A percentile compares a stretch with the other conserved stretches of the same genome.
Conservation (phyloP, 352 stramenopile genomes). For the Saprolegnia diclina region DNA sequence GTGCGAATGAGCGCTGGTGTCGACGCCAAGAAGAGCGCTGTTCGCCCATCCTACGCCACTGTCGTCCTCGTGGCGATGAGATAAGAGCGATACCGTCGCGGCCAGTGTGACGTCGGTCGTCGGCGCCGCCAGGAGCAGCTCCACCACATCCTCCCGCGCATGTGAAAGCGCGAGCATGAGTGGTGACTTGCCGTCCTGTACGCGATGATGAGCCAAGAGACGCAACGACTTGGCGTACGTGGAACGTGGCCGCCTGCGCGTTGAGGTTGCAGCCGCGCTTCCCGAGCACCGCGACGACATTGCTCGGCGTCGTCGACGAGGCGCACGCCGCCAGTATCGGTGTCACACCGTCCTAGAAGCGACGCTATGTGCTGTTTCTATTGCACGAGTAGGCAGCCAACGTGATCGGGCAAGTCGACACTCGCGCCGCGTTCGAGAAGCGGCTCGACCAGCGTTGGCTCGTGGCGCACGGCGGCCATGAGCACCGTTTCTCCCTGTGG, state of each 20-base stretch:
- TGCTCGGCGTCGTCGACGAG: background rate
- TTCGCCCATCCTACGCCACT: background rate
- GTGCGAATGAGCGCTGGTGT: background rate
- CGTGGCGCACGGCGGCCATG: background rate
- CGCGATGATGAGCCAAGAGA: background rate
- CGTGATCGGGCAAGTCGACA: background rate
- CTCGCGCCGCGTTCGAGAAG: background rate
- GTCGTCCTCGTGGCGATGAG: background rate
- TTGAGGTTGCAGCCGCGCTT: background rate
- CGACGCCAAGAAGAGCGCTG: background rate
- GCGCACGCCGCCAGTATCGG: background rate
- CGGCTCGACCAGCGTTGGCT: background rate
- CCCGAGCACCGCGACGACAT: background rate
- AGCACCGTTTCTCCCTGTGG: constrained; percentile 1
- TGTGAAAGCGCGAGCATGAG: background rate
- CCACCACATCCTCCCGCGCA: background rate
- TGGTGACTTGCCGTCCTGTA: background rate
- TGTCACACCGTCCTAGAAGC: background rate
- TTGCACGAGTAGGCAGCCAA: background rate
- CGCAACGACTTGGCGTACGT: background rate
- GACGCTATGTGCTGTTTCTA: background rate
- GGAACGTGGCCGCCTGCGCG: background rate
- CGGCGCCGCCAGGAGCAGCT: background rate
- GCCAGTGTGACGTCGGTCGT: background rate
- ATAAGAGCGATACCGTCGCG: background rate